phyloP scores from a whole-genome alignment of 495 filamentous ascomycete genomes.

The Trichoderma virens region DNA sequence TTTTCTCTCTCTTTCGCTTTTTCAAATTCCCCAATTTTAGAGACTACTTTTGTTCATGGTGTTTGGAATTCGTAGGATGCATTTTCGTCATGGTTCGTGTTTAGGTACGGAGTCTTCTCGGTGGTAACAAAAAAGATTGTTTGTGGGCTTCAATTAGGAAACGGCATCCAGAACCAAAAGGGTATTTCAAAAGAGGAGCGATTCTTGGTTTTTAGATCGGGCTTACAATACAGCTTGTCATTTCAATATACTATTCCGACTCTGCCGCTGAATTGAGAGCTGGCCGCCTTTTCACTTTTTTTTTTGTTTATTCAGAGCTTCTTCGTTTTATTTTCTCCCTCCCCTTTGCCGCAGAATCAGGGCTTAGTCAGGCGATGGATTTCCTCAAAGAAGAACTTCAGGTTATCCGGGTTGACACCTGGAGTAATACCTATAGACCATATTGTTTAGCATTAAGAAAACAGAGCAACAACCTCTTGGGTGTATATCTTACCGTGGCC shows the following conservation, averaged over 20 bases:
- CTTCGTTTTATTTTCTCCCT: neutral
- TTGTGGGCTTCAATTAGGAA: neutral
- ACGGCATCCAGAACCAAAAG: neutral
- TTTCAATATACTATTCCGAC: neutral
- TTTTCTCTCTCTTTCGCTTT: neutral
- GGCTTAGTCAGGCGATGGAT: constrained; percentile 60
- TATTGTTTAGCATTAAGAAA: constrained; percentile 10
- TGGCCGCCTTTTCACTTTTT: neutral
- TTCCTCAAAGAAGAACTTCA: constrained; percentile 91
- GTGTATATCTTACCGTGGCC: constrained; percentile 66
- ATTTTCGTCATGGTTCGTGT: neutral
- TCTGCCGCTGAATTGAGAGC: constrained; percentile 5
- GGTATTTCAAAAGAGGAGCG: neutral
- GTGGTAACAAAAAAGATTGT: neutral
- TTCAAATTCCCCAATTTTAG: neutral
- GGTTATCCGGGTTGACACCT: constrained; percentile 81
- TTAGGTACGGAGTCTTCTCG: neutral
- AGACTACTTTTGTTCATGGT: neutral
- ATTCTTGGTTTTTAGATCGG: neutral
- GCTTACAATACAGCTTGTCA: neutral
- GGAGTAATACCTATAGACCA: constrained; percentile 71
- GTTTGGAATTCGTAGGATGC: neutral
- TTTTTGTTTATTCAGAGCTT: neutral
- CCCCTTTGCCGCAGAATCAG: neutral
- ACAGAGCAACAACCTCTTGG: neutral